These are phyloP conservation scores for Aspergillus sp. DNA, from an alignment of 2,329 filamentous ascomycete species.

Conservation along the genomic window DNA sequence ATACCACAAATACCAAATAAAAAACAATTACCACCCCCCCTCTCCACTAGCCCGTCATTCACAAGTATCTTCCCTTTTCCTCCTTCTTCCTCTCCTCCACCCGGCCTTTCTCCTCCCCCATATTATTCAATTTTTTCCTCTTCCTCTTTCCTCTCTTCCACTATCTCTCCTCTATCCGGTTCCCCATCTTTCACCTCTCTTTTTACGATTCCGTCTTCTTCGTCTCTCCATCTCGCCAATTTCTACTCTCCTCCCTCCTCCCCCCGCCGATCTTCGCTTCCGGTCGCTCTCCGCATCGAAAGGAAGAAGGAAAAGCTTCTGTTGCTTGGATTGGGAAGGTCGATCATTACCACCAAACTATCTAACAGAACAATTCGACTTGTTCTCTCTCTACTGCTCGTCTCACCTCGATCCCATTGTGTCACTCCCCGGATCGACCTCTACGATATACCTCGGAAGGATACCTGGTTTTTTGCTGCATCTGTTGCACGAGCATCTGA, in stretches of 20 bases:
- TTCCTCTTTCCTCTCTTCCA: slow-evolving; percentile 11
- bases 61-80: slow-evolving; percentile 14
- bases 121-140: slow-evolving; percentile 16
- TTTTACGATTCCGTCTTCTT: slow-evolving; percentile 14
- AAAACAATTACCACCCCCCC: slow-evolving; percentile 7
- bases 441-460: slow-evolving; percentile 1
- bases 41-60: slow-evolving; percentile 18
- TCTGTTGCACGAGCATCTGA: slow-evolving; percentile 6
- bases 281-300: slow-evolving; percentile 7
- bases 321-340: neutral
- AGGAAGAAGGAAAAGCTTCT: neutral
- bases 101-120: slow-evolving; percentile 11
- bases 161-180: slow-evolving; percentile 6
- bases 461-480: slow-evolving; percentile 4
- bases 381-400: neutral
- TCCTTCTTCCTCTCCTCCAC: slow-evolving; percentile 20
- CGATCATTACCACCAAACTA: neutral
- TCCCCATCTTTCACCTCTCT: slow-evolving; percentile 8
- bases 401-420: neutral
- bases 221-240: slow-evolving; percentile 6
- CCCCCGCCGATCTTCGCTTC: slow-evolving; percentile 13
- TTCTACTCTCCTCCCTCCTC: slow-evolving; percentile 7
- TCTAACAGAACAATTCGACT: neutral
- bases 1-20: slow-evolving; percentile 6
- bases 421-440: neutral